Evolutionary conservation across 2,329 filamentous ascomycete genomes (phyloP).

Genomic region (Stemphylium beticola): DNA sequence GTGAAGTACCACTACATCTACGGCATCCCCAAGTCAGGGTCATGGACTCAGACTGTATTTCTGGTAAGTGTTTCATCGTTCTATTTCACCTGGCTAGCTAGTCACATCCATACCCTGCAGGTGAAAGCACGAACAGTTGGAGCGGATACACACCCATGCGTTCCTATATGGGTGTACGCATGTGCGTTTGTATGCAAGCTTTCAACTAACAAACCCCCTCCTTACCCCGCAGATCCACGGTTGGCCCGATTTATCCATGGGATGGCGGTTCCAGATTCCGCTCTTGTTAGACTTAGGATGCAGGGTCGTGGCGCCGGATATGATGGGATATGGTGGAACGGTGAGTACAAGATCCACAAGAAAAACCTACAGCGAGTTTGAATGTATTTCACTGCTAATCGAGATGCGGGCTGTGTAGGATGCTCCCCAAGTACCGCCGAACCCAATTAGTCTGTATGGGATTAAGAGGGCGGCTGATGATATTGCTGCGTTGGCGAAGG

Average conservation of each 20-base stretch:
- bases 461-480: conserved; percentile 74
- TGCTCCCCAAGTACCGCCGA: conserved; percentile 62
- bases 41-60: conserved; percentile 61
- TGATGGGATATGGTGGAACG: conserved; percentile 84
- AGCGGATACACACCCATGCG: too few relatives aligned
- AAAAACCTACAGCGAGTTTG: background rate
- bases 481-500: conserved; percentile 72
- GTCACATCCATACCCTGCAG: too few relatives aligned
- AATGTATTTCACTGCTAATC: background rate
- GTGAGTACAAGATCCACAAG: conserved; percentile 45
- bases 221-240: conserved; percentile 66
- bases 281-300: conserved; percentile 73
- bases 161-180: too few relatives aligned
- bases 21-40: conserved; percentile 52
- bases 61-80: conserved; percentile 49
- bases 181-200: too few relatives aligned
- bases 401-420: conserved; percentile 37
- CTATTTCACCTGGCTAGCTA: background rate
- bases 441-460: conserved; percentile 67
- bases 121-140: too few relatives aligned
- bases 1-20: conserved; percentile 71
- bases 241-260: conserved; percentile 81
- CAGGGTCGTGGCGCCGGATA: conserved; percentile 82
- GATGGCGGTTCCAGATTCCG: conserved; percentile 91
- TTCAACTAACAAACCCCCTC: too few relatives aligned